A percentile compares a stretch with the other conserved stretches of the same genome.
Evolutionary conservation across 345 rosid species (phyloP).

Genomic region (Isatis tinctoria): DNA sequence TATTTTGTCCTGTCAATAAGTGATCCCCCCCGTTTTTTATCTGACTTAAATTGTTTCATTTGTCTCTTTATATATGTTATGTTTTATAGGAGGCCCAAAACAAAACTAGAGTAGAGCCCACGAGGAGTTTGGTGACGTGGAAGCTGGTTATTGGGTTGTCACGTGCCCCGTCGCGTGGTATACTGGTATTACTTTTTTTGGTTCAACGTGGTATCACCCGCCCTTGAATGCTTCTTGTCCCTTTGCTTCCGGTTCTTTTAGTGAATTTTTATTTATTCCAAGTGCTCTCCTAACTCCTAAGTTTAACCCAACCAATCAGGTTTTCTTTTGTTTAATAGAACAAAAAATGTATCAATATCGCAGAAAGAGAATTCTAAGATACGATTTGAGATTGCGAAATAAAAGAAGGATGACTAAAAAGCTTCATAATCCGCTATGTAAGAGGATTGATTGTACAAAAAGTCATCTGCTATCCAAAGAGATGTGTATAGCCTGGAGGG

Average conservation of each 20-base stretch:
- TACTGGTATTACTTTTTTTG: too few species aligned
- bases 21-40: neutral
- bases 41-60: neutral
- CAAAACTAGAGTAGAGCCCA: constrained; percentile 10
- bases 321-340: neutral
- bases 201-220: too few species aligned
- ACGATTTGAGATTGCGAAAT: neutral
- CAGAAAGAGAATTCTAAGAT: neutral
- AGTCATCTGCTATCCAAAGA: neutral
- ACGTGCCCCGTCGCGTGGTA: constrained; percentile 15
- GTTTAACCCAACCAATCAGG: neutral
- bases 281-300: neutral
- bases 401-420: neutral
- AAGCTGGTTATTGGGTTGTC: neutral
- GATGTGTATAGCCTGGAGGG: neutral
- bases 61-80: constrained; percentile 10
- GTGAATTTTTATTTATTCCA: neutral
- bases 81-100: constrained; percentile 2
- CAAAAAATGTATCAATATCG: neutral
- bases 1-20: neutral
- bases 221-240: constrained; percentile 8
- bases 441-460: neutral
- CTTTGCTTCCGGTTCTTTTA: constrained; percentile 5
- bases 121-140: constrained; percentile 13
- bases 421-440: neutral